phyloP scores from a whole-genome alignment of 345 rosid genomes.

The Syzygium aromaticum region DNA sequence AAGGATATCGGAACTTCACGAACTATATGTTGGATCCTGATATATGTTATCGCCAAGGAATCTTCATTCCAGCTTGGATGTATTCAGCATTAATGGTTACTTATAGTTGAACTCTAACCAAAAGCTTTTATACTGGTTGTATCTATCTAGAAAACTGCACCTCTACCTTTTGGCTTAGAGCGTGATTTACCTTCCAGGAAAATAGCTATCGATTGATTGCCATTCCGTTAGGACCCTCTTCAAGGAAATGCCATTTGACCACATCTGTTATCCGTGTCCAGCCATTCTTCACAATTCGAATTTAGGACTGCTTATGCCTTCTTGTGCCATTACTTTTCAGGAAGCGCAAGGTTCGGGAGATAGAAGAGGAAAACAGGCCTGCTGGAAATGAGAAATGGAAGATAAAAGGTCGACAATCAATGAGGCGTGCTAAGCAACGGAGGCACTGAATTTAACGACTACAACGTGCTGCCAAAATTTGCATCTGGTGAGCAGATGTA shows the following conservation, averaged over 20 bases:
- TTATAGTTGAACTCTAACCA: background rate
- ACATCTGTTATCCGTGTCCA: background rate
- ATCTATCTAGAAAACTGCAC: background rate
- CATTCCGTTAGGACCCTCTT: background rate
- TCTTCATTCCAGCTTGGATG: background rate
- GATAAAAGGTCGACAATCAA: constrained; percentile 44
- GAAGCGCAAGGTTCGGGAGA: constrained; percentile 85
- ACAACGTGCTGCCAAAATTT: background rate
- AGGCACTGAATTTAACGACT: constrained; percentile 30
- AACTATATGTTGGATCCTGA: background rate
- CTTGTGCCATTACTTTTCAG: constrained; percentile 17
- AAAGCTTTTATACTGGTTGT: background rate
- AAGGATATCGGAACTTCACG: background rate
- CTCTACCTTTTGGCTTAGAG: background rate
- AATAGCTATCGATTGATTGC: background rate
- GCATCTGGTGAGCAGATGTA: background rate
- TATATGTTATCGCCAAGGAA: background rate
- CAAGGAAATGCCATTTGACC: background rate
- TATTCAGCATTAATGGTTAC: background rate
- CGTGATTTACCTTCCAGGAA: background rate
- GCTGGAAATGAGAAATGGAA: constrained; percentile 75
- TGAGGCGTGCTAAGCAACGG: constrained; percentile 50
- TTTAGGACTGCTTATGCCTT: background rate
- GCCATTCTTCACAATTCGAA: background rate
- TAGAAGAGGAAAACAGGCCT: constrained; percentile 52